Percentiles rank a stretch among this genome's conserved stretches.
These are phyloP conservation scores for Hordeum vulgare DNA, from an alignment of 176 grass and related monocot genomes.

Conservation along the genomic window DNA sequence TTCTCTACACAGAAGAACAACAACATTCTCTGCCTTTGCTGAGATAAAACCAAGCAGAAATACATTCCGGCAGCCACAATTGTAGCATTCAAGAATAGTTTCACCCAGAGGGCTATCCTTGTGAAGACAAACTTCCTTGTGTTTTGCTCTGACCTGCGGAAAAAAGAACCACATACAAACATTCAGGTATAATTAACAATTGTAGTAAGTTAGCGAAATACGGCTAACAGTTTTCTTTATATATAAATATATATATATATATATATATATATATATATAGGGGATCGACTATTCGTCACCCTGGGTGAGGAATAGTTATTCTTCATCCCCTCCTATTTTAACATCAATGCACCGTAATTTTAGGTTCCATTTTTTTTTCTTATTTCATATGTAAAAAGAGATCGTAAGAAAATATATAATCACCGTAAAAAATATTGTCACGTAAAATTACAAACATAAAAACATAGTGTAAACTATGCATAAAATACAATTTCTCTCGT, in stretches of 20 bases:
- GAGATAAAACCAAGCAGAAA: slow-evolving; percentile 99
- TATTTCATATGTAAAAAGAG: too few species aligned
- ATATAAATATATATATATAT: neutral
- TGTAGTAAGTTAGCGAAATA: neutral
- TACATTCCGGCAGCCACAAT: slow-evolving; percentile 95
- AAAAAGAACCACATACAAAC: slow-evolving; percentile 4
- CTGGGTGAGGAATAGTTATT: too few species aligned
- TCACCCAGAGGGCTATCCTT: slow-evolving; percentile 96
- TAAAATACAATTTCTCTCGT: too few species aligned
- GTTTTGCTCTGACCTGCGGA: slow-evolving; percentile 86
- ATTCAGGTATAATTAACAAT: neutral
- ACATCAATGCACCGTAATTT: too few species aligned
- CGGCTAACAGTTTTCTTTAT: neutral
- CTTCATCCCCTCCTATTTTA: too few species aligned
- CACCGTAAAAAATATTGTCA: too few species aligned
- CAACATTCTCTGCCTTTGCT: slow-evolving; percentile 92
- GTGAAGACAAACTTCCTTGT: slow-evolving; percentile 98
- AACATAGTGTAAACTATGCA: too few species aligned
- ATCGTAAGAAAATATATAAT: too few species aligned
- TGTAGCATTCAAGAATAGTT: slow-evolving; percentile 99
- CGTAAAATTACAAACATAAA: too few species aligned
- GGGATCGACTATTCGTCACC: too few species aligned
- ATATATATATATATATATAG: too few species aligned
- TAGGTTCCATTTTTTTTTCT: too few species aligned
- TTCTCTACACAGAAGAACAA: slow-evolving; percentile 96